phyloP scores from a whole-genome alignment of 306 rosid genomes.

The Vigna angularis region DNA sequence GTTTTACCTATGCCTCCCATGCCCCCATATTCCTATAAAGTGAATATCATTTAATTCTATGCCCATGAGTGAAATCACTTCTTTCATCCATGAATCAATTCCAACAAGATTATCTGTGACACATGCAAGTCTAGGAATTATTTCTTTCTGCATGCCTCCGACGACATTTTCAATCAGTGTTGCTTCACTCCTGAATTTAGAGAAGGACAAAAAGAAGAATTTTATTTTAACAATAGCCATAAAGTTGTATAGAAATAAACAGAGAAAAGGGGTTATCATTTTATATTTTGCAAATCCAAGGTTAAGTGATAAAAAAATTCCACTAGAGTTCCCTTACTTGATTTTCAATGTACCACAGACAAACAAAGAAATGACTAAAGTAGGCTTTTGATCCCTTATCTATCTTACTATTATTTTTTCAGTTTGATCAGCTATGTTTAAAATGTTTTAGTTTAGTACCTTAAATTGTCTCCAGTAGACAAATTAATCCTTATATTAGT shows the following conservation, averaged over 20 bases:
- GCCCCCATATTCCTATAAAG: constrained; percentile 57
- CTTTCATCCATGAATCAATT: constrained; percentile 40
- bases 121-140: constrained; percentile 39
- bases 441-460: too few species aligned
- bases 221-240: not conserved
- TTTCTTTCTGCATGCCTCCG: not conserved
- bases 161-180: constrained; percentile 41
- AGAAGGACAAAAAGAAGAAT: not conserved
- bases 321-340: constrained; percentile 15
- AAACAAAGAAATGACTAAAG: not conserved
- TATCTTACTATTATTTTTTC: too few species aligned
- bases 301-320: not conserved
- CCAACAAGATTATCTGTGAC: constrained; percentile 39
- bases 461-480: too few species aligned
- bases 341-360: constrained; percentile 2
- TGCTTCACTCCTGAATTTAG: constrained; percentile 45
- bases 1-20: constrained; percentile 50
- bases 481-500: too few species aligned
- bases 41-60: constrained; percentile 29
- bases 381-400: not conserved
- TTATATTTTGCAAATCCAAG: constrained; percentile 7
- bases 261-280: not conserved
- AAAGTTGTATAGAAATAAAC: not conserved
- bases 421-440: too few species aligned
- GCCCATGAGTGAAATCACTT: constrained; percentile 34